Evolutionary conservation across 202 grass and related monocot species (phyloP).

Genomic region (Eragrostis tef): DNA sequence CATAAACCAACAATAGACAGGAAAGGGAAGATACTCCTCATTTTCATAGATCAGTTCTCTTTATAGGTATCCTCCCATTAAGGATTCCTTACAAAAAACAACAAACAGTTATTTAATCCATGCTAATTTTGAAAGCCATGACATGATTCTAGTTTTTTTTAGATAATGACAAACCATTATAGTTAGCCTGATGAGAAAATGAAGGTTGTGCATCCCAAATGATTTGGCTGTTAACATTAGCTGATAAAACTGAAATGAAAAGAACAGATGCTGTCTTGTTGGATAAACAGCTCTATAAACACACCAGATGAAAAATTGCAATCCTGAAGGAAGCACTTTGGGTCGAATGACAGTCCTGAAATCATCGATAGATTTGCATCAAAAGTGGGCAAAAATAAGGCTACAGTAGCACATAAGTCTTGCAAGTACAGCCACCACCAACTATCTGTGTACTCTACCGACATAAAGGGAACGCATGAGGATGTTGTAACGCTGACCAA

Average conservation of each 20-base stretch:
- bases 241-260: neutral
- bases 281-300: neutral
- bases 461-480: conserved; percentile 14
- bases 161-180: neutral
- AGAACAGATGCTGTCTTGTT: neutral
- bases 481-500: conserved; percentile 44
- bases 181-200: neutral
- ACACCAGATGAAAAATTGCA: neutral
- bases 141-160: no score
- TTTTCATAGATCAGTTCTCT: neutral
- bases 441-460: neutral
- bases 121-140: neutral
- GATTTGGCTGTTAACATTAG: neutral
- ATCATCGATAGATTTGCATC: neutral
- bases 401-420: neutral
- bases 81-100: neutral
- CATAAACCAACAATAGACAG: neutral
- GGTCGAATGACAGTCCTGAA: neutral
- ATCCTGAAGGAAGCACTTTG: neutral
- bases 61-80: neutral
- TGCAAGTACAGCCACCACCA: neutral
- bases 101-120: neutral
- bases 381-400: neutral
- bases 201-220: neutral
- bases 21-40: neutral